Evolutionary conservation across 208 protist genomes (phyloP), one percentile per base, ranked within the genome.

Genomic region (Phytomonas francai): DNA sequence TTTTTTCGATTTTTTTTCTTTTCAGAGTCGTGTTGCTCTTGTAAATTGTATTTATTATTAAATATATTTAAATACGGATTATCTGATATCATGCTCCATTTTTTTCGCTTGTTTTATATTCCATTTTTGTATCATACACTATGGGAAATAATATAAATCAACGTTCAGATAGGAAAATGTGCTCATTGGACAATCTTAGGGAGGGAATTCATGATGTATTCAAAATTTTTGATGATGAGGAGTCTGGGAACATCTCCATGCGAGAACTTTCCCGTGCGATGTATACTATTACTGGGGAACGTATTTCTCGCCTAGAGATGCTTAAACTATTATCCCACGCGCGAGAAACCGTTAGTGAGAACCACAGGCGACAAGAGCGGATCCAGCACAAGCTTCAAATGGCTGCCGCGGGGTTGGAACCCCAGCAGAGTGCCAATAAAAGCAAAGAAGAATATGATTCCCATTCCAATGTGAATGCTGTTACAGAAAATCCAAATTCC

Each of bases 161-260:
- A 32, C 59, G 9, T 66, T 39, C 29, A 65, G 59, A 58, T 30
- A 65, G 3, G 22, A 64, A 49, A 66, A 58, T 54, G 34, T 22
- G 63, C 28, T 63, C 71, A 9, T 39, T 81, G 34, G 77, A 83
- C 19, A 63, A 67, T 42, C 58, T 94, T 12, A 79, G 77, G 29
- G 83, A 90, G 61, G 89, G 92, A 56, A 91, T 94, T 56, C 74
- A 76, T 25, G 89, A 94, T 58, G 86, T 94, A 29, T 94, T 92
- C 68, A 77, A 72, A 56, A 84, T 92, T 7, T 94, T 91, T 58
- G 84, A 94, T 64, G 89, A 94, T 58, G 89, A 94, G 61, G 78
- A 70, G 11, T 81, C 84, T 0, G 89, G 89, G 27, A 80, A 65
- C 42, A 90, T 94, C 61, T 81, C 79, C 54, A 74, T 91, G 3